These are phyloP conservation scores for Ehretia macrophylla DNA, from an alignment of 257 asterid genomes.

Conservation along the genomic window DNA sequence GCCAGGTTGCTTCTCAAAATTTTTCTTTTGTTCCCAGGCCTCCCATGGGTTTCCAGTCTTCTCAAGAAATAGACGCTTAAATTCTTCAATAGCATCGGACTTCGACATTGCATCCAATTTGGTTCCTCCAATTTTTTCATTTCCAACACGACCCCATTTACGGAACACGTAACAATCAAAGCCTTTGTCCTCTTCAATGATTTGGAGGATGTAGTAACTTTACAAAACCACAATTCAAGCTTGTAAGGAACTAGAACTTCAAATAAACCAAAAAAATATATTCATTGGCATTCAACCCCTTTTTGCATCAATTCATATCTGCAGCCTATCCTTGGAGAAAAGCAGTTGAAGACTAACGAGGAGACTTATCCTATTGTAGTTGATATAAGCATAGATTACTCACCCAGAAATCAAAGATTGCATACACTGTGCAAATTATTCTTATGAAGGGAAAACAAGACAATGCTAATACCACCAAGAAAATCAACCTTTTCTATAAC, in stretches of 20 bases:
- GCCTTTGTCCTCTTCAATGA: slow-evolving; percentile 90
- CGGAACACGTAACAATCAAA: slow-evolving; percentile 81
- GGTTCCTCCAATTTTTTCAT: slow-evolving; percentile 75
- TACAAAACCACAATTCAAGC: slow-evolving; percentile 20
- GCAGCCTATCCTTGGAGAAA: neutral
- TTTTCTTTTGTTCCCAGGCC: slow-evolving; percentile 61
- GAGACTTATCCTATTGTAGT: neutral
- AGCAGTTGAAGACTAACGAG: neutral
- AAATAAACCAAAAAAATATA: neutral
- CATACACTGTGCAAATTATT: too few species aligned
- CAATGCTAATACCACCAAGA: too few species aligned
- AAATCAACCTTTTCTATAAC: too few species aligned
- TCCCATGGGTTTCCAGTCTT: slow-evolving; percentile 96
- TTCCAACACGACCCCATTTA: slow-evolving; percentile 99
- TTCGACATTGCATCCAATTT: slow-evolving; percentile 63
- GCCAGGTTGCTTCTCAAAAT: slow-evolving; percentile 86
- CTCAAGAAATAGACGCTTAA: slow-evolving; percentile 78
- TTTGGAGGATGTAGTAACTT: slow-evolving; percentile 89
- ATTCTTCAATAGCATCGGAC: slow-evolving; percentile 66
- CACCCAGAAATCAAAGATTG: neutral
- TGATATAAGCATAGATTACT: neutral
- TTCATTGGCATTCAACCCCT: neutral
- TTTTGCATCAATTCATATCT: neutral
- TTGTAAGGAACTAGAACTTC: neutral
- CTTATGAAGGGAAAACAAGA: too few species aligned